phyloP scores from a whole-genome alignment of 805 yeast genomes.

The Yamadazyma nakazawae region DNA sequence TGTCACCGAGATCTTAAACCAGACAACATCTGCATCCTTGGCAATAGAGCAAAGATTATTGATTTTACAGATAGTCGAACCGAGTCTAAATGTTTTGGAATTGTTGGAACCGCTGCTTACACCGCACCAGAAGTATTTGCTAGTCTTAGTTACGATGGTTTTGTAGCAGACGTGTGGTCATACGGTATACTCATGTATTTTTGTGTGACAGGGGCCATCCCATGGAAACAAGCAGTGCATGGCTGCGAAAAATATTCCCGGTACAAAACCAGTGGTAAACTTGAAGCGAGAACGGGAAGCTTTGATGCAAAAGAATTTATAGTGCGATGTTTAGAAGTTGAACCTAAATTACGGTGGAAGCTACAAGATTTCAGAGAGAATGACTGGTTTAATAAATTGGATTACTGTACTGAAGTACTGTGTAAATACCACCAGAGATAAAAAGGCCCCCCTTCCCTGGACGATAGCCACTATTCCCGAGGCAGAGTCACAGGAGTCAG shows the following conservation, averaged over 20 bases:
- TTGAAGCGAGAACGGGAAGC: neutral
- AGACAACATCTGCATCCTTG: conserved; percentile 41
- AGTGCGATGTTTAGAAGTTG: neutral
- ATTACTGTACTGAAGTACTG: neutral
- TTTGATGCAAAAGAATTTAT: neutral
- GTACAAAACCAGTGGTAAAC: neutral
- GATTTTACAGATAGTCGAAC: conserved; percentile 37
- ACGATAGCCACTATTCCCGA: neutral
- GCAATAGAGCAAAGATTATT: conserved; percentile 36
- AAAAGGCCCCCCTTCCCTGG: too few species aligned
- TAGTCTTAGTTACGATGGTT: conserved; percentile 38
- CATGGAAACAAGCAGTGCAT: conserved; percentile 45
- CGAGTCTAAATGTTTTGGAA: conserved; percentile 29
- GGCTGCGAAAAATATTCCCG: neutral
- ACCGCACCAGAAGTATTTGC: conserved; percentile 48
- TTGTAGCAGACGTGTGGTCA: conserved; percentile 48
- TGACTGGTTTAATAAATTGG: neutral
- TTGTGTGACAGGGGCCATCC: conserved; percentile 29
- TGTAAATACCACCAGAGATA: neutral
- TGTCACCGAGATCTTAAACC: conserved; percentile 53
- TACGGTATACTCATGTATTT: conserved; percentile 42
- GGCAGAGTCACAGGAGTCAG: neutral
- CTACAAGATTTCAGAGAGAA: neutral
- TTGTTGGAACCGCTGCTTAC: conserved; percentile 46
- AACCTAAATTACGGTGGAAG: neutral